Base-by-base conservation (phyloP, 78 protist genomes). In the Dictyostelium capitatum region DNA sequence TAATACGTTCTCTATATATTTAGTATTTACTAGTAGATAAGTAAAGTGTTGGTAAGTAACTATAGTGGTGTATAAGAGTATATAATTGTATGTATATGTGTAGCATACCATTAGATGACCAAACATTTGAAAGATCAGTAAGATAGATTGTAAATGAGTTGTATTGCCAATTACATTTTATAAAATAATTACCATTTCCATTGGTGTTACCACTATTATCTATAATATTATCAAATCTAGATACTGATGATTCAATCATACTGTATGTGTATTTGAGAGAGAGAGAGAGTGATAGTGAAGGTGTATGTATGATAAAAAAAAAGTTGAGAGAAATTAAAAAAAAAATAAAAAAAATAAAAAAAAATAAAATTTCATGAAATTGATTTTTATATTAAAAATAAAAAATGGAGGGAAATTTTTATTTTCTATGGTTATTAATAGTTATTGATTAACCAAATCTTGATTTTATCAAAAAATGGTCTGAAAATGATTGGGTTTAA, bases 1-100 rank as follows among this genome's bases (percentile, higher is more conserved):
- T 30, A 85, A 85, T 46, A 75, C 57, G 43, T 53, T 85, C 19
- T 85, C 92, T 9, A 85, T 85, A 32, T 59, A 75, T 74, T 85
- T 73, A 15, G 41, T 48, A 2, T 57, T 41, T 59, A 59, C 92
- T 85, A 37, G 43, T 37, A 37, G 2, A 2, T 37, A n/a, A 37
- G 43, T 37, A 37, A 37, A 37, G 2, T 37, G 2, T 37, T 37
- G 2, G 43, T 37, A 37, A 37, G 43, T 37, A 37, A 37, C 43
- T 37, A 37, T 37, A 1, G 2, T 2, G 43, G 6, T 28, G 8
- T 59, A n/a, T 17, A 59, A 19, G 19, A 59, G 19, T n/a, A 59
- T 17, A 59, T n/a, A 59, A n/a, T n/a, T n/a, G n/a, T n/a, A n/a
- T n/a, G 43, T 37, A 37, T n/a, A n/a, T n/a, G 43, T 37, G 3